These are phyloP conservation scores for Adansonia grandidieri DNA, from an alignment of 441 rosid genomes.

Conservation along the genomic window DNA sequence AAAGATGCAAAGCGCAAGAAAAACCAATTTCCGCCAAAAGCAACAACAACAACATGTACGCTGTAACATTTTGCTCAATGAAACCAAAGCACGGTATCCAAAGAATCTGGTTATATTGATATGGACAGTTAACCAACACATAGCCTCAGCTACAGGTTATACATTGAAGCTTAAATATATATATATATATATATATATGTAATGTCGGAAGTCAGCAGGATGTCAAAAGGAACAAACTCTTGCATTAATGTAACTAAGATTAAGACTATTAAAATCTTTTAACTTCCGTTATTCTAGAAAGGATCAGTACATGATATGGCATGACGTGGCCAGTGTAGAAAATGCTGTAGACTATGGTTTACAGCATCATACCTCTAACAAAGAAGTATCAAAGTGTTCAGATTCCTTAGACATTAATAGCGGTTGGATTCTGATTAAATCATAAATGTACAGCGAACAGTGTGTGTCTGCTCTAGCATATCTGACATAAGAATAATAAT, in stretches of 20 bases:
- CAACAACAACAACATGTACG: background rate
- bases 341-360: background rate
- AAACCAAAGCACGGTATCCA: background rate
- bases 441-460: slow-evolving; percentile 79
- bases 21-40: background rate
- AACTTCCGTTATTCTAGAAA: background rate
- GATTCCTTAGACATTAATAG: slow-evolving; percentile 44
- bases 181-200: background rate
- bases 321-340: background rate
- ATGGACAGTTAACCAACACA: background rate
- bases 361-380: slow-evolving; percentile 63
- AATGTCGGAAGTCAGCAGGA: background rate
- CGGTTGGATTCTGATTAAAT: slow-evolving; percentile 63
- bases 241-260: background rate
- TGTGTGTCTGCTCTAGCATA: slow-evolving; percentile 98
- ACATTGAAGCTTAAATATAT: background rate
- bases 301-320: background rate
- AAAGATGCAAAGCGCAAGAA: background rate
- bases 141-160: background rate
- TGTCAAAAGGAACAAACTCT: slow-evolving; percentile 10
- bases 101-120: background rate
- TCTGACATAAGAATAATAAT: slow-evolving; percentile 46
- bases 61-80: background rate
- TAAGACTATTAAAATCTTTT: slow-evolving; percentile 5
- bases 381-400: slow-evolving; percentile 57